Evolutionary conservation across 2,329 filamentous ascomycete species (phyloP).

Genomic region (Dactylellina leptospora): DNA sequence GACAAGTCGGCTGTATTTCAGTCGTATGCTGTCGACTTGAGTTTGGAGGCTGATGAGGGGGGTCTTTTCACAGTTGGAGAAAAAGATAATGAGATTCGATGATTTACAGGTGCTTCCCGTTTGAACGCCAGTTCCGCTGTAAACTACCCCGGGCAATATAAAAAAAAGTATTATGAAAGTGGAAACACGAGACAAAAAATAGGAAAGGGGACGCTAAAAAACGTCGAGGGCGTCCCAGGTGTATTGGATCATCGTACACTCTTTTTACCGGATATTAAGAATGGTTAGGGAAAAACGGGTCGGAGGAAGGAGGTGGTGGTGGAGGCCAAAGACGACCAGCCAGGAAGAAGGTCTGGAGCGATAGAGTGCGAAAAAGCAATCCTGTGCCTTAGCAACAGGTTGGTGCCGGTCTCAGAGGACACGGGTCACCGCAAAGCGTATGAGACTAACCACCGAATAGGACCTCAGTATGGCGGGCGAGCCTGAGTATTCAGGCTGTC

Average conservation of each 20-base stretch:
- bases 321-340: constrained; percentile 53
- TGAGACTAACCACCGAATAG: constrained; percentile 54
- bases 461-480: constrained; percentile 54
- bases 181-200: constrained; percentile 55
- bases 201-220: constrained; percentile 55
- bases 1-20: constrained; percentile 46
- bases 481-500: constrained; percentile 55
- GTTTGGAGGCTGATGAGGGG: constrained; percentile 49
- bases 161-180: constrained; percentile 54
- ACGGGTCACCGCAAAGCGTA: constrained; percentile 54
- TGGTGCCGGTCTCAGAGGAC: constrained; percentile 52
- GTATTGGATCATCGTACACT: constrained; percentile 54
- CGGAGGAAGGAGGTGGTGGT: constrained; percentile 56
- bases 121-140: constrained; percentile 54
- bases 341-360: constrained; percentile 55
- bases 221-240: constrained; percentile 53
- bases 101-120: constrained; percentile 54
- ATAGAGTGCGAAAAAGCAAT: constrained; percentile 56
- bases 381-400: constrained; percentile 53
- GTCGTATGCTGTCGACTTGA: constrained; percentile 52
- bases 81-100: constrained; percentile 49
- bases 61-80: constrained; percentile 50
- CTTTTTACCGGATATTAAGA: constrained; percentile 56
- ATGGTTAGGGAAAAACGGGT: constrained; percentile 52
- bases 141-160: constrained; percentile 52